Evolutionary conservation across 2,329 filamentous ascomycete species (phyloP), one percentile per base, ranked within the genome.

Genomic region (Trichophyton mentagrophytes): DNA sequence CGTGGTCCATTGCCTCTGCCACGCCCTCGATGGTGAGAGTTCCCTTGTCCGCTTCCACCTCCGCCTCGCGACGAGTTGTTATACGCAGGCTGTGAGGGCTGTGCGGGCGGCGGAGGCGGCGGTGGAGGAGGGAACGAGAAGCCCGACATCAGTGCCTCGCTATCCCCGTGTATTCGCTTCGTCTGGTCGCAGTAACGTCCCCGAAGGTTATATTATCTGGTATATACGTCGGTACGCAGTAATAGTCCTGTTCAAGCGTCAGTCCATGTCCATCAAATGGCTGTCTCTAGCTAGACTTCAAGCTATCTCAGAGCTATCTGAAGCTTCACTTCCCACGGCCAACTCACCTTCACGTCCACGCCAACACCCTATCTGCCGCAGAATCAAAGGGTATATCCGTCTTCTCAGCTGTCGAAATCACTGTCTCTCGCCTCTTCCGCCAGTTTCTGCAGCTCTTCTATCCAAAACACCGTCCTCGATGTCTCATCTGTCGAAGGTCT

Each of bases 101-200:
- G 61, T n/a, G 67, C 60, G 7, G 73, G 73, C 42, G 74, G 73
- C 40, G 74, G 76, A 22, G 76, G 76, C 17, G 76, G 76, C 38
- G 76, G 76, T 20, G 75, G 75, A 62, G 46, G 46, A 49, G 76
- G 76, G 65, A 77, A 78, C 47, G 75, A 73, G 66, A 78, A 78
- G 13, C 55, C 55, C 33, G 73, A 69, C 66, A 67, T 71, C 73
- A 76, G 76, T 60, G 60, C 68, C 17, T 22, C 17, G 8, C 9
- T 59, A 15, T 27, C 25, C 36, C 17, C 13, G 8, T 25, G 22
- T 9, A 51, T 13, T 13, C 44, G 25, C n/a, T 9, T 11, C 11
- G 33, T 11, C 3, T 13, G 4, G 33, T 38, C 33, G 9, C 33
- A 38, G 33, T 38, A 38, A 11, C 11, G 9, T 38, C 33, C 11